Base-by-base conservation (phyloP, 2,329 filamentous ascomycete genomes). In the Aspergillus pseudoviridinutans region DNA sequence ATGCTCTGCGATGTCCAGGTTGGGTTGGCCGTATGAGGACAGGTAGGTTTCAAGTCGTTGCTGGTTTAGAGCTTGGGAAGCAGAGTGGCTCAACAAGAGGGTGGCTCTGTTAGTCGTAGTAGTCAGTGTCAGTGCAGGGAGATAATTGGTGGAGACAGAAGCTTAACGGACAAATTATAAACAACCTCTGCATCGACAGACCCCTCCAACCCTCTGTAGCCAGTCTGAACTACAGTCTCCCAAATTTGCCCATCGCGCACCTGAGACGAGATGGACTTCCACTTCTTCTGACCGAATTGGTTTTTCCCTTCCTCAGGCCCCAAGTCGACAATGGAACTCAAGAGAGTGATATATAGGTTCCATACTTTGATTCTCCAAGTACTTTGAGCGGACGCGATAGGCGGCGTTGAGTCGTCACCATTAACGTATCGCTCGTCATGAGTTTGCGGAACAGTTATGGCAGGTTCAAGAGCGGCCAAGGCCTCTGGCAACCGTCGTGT, bases 111-210 rank as follows among this genome's bases (percentile, higher is more conserved):
- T 55, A 51, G 41, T 24, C 29, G 57, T 62, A 50, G 57, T 29
- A 54, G 24, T 60, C 24, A 35, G 41, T 24, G 46, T 29, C 7
- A 55, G 41, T 24, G 9, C 20, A 53, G 10, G 10, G 22, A 14
- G 22, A 3, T 20, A 52, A 14, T 5, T 24, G 22, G 24, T 57
- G 58, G 28, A 35, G 66, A 57, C 59, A 63, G 50, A 58, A 64
- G 49, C 55, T 44, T 50, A 27, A 70, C 78, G 74, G 56, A 82
- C 79, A 77, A 68, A 67, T 80, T 80, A 58, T 77, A 75, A 51
- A 99, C 91, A 7, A 99, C 93, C 68, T 99, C 94, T 1, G 91
- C 87, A 75, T 99, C 94, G 12, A 97, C 91, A 62, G 92, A 90
- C 20, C 90, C 92, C 74, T 97, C 93, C 51, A 87, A 82, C 27